phyloP scores from a whole-genome alignment of 164 flowering plant genomes.

The Taxillus chinensis region DNA sequence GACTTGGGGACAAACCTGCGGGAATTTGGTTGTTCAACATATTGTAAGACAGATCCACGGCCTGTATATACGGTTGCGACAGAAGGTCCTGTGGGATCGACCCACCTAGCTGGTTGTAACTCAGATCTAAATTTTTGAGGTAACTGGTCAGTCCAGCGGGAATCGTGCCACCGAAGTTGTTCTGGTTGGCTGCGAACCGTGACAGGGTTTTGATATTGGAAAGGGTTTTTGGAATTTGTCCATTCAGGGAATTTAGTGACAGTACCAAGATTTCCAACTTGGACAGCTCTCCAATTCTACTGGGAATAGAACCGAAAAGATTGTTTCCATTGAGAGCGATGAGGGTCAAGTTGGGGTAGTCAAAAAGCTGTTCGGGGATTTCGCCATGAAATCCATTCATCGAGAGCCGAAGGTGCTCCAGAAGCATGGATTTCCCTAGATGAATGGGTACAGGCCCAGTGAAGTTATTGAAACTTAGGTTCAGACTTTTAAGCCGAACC shows the following conservation, averaged over 20 bases:
- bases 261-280: conserved; percentile 36
- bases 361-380: conserved; percentile 27
- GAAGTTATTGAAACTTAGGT: conserved; percentile 28
- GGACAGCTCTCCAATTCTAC: conserved; percentile 29
- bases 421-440: conserved; percentile 24
- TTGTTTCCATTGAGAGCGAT: conserved; percentile 42
- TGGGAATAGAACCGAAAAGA: conserved; percentile 37
- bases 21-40: conserved; percentile 41
- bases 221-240: conserved; percentile 38
- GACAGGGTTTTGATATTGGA: conserved; percentile 23
- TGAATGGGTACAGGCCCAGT: conserved; percentile 28
- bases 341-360: conserved; percentile 29
- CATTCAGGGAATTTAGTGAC: conserved; percentile 36
- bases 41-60: conserved; percentile 48
- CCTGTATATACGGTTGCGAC: conserved; percentile 23
- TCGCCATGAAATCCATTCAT: conserved; percentile 18
- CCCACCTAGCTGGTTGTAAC: conserved; percentile 43
- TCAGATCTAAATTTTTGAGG: conserved; percentile 40
- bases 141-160: conserved; percentile 32
- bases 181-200: conserved; percentile 58
- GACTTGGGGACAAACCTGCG: conserved; percentile 20
- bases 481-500: conserved; percentile 27
- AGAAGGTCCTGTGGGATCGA: conserved; percentile 43
- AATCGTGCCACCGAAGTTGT: conserved; percentile 33
- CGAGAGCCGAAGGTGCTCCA: conserved; percentile 36